Conservation (phyloP, 1,284 basidiomycete genomes). For the Melampsora abietis-canadensis region DNA sequence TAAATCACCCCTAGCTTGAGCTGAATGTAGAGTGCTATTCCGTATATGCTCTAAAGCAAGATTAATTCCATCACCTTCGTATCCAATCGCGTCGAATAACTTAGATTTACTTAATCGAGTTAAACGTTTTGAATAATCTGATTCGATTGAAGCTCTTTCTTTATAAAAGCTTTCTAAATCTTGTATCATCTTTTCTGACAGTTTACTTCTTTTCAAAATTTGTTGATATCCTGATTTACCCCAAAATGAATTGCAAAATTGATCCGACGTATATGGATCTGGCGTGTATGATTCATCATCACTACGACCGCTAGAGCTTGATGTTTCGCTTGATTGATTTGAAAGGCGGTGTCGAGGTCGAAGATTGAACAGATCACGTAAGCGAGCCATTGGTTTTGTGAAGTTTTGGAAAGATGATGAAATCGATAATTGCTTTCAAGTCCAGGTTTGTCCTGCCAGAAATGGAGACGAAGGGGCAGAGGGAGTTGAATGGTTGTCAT, state of each 20-base stretch:
- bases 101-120: constrained; percentile 71
- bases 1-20: constrained; percentile 57
- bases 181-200: constrained; percentile 29
- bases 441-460: too few relatives aligned
- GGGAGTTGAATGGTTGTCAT: too few relatives aligned
- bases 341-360: too few relatives aligned
- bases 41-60: constrained; percentile 19
- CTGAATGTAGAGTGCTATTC: constrained; percentile 16
- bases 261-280: constrained; percentile 14
- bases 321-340: too few relatives aligned
- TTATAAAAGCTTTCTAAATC: constrained; percentile 39
- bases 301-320: too few relatives aligned
- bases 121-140: constrained; percentile 88
- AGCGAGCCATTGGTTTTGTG: too few relatives aligned
- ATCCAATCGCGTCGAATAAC: constrained; percentile 54
- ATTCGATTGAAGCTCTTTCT: constrained; percentile 62
- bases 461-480: too few relatives aligned
- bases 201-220: constrained; percentile 17
- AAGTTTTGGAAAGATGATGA: too few relatives aligned
- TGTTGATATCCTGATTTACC: constrained; percentile 41
- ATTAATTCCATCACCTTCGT: constrained; percentile 30
- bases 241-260: constrained; percentile 43
- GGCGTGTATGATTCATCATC: constrained; percentile 1
- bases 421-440: too few relatives aligned
- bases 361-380: too few relatives aligned